Evolutionary conservation across 2,329 filamentous ascomycete genomes (phyloP).

Genomic region (Chaetothyriales sp.): DNA sequence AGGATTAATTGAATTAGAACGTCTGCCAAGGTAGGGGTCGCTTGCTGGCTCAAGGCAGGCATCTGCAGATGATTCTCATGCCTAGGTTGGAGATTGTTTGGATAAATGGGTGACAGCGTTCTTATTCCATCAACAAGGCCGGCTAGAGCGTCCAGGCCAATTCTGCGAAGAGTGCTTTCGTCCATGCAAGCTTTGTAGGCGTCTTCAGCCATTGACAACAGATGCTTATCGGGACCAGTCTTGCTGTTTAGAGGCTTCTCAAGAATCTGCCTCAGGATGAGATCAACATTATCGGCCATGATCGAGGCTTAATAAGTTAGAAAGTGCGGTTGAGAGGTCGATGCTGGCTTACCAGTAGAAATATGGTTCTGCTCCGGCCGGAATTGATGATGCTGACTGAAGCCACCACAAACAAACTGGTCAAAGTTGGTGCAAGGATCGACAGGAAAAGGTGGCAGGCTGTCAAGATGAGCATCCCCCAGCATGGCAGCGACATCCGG

Average conservation of each 20-base stretch:
- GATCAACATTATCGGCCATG: constrained; percentile 44
- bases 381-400: constrained; percentile 47
- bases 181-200: constrained; percentile 52
- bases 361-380: constrained; percentile 45
- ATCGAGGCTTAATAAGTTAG: constrained; percentile 24
- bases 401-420: constrained; percentile 50
- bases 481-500: constrained; percentile 38
- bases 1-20: background rate
- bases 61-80: background rate
- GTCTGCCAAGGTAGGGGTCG: background rate
- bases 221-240: constrained; percentile 24
- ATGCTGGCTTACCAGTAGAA: constrained; percentile 32
- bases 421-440: constrained; percentile 55
- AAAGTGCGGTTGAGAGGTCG: background rate
- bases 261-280: constrained; percentile 45
- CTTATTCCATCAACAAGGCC: constrained; percentile 39
- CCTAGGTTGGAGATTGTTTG: background rate
- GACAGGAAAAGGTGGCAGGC: constrained; percentile 19
- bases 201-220: constrained; percentile 48
- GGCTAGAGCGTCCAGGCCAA: constrained; percentile 41
- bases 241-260: constrained; percentile 30
- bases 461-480: background rate
- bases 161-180: constrained; percentile 37
- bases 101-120: constrained; percentile 27
- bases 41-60: background rate